Base-by-base conservation (phyloP, 805 yeast genomes). In the Cyberlindnera mycetangii region DNA sequence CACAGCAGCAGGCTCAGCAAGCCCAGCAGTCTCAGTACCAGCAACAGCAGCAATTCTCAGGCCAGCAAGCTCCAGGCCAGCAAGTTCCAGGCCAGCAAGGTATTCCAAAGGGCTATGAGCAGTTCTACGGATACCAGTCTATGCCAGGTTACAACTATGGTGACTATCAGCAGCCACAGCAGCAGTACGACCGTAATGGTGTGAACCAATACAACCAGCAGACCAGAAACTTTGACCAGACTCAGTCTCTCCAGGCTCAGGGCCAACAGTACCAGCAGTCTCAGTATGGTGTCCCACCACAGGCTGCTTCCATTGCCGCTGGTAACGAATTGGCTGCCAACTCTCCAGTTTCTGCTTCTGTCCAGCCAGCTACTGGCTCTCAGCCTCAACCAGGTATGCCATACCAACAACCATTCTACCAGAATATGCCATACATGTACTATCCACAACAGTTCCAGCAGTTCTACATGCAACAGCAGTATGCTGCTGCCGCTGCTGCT, bases 41-140 rank as follows among this genome's bases (percentile, higher is more conserved):
- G 24, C 39, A 16, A 14, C 31, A 20, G 15, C 39, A 37, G 32
- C 39, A 45, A 22, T 45, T 41, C 36, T 49, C 47, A 42, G 41
- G 33, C 16, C 60, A 50, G 45, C 52, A 41, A 33, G 35, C 22
- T 18, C 45, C 42, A 40, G 50, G 36, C 25, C 59, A 45, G 28
- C 54, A 46, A 45, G 51, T 38, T 37, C 54, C 47, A 39, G 37
- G 28, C 12, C n/a, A n/a, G n/a, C n/a, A n/a, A n/a, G 60, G 57
- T 32, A 56, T 59, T 42, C 59, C 64, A 42, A 56, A 62, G 45
- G 71, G 67, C 41, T 62, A 65, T 38, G 71, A 69, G 36, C 62
- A 62, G 47, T 53, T 39, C 44, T 55, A 49, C 42, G 56, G 51
- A 27, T 53, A 25, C 50, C 56, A 48, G 45, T 50, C 42, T 32